Conservation (phyloP, 768 basidiomycete genomes). For the Tephrocybe sp. region DNA sequence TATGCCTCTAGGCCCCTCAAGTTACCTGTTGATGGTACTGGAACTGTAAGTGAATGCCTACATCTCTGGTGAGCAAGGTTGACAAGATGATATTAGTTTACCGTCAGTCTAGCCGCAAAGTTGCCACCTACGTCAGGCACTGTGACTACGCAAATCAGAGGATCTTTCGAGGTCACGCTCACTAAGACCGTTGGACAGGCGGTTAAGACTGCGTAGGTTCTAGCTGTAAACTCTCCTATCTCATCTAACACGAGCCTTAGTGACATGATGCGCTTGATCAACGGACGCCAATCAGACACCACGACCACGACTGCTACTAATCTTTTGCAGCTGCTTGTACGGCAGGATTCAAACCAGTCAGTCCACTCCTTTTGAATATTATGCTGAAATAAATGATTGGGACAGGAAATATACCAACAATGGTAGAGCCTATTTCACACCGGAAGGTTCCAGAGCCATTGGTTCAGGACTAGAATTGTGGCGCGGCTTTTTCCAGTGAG, state of each 20-base stretch:
- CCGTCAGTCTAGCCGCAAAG: conserved; percentile 27
- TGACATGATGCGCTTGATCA: conserved; percentile 25
- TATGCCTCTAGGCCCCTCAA: conserved; percentile 35
- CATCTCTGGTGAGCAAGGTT: not conserved
- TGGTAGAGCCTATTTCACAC: conserved; percentile 44
- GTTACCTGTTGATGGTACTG: conserved; percentile 26
- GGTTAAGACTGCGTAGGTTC: conserved; percentile 35
- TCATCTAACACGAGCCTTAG: conserved; percentile 19
- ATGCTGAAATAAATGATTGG: not conserved
- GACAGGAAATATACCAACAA: conserved; percentile 45
- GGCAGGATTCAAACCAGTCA: conserved; percentile 47
- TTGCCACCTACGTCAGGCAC: conserved; percentile 5
- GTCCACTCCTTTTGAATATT: conserved; percentile 14
- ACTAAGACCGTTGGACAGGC: conserved; percentile 36
- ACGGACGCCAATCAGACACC: conserved; percentile 13
- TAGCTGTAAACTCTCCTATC: not conserved
- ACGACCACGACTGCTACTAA: conserved; percentile 39
- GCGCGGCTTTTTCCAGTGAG: conserved; percentile 53
- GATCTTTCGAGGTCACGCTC: conserved; percentile 29
- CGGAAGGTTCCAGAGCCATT: conserved; percentile 17
- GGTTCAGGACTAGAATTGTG: conserved; percentile 41
- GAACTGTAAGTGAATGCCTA: conserved; percentile 23
- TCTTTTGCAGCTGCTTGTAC: conserved; percentile 47
- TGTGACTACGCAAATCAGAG: conserved; percentile 22
- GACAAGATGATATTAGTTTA: conserved; percentile 25